Evolutionary conservation across 2,329 filamentous ascomycete species (phyloP), one percentile per base, ranked within the genome.

Genomic region (Scedosporium boydii): DNA sequence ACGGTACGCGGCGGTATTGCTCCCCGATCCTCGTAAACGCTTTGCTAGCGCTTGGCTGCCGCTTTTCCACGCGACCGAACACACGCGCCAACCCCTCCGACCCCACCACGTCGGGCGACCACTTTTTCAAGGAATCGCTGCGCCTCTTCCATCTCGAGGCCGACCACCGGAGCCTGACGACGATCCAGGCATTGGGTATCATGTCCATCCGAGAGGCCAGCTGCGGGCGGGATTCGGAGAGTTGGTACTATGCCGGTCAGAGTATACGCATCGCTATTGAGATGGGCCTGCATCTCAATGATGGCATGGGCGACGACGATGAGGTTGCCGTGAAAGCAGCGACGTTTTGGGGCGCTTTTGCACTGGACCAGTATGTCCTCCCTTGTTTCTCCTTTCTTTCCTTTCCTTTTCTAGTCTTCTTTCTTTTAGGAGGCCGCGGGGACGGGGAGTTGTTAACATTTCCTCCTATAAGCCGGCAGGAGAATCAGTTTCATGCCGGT

Each of bases 141-240:
- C 78, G 85, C 9, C 76, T 91, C 0, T 78, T 90, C 34, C 76
- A 82, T 62, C 75, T 82, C 62, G 81, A 86, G 65, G 71, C 75
- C 1, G 76, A 89, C 64, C 82, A 84, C 60, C 83, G 89, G 65
- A 82, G 73, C 6, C 74, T 91, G 34, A 89, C 88, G 2, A 90
- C 87, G 4, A 86, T 90, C 55, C 89, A 92, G 74, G 88, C 89
- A 1, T 75, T 92, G 18, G 87, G 87, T 5, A 83, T 92, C 67
- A 89, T 93, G 87, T 87, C 87, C 5, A 85, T 91, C 65, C 78
- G 88, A 51, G 88, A 92, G 74, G 87, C 86, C 3, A 90, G 87
- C 68, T 87, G 85, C 65, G 88, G 88, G 0, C 80, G 88, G 41
- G 87, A 91, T 68, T 89, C 86, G 34, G 85, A 87, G 66, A 89